Evolutionary conservation across 495 filamentous ascomycete species (phyloP), one percentile per base, ranked within the genome.

Genomic region (Evernia prunastri): DNA sequence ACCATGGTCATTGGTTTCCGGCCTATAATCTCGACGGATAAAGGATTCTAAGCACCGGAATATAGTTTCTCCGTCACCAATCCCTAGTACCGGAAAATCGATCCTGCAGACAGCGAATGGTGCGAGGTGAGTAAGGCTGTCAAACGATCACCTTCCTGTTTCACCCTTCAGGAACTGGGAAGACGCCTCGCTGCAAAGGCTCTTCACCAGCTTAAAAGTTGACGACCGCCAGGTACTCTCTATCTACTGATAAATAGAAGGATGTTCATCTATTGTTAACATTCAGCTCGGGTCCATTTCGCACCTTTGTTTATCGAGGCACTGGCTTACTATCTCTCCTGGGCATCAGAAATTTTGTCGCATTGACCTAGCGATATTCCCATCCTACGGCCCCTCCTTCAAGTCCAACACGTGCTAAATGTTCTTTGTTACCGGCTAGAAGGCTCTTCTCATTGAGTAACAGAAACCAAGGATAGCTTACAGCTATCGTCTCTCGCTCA

Each of bases 261-360:
- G 15, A 13, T 13, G 20, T 1, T 45, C 29, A 63, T 8, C 4
- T 7, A 10, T 25, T 35, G 7, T 31, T 13, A 11, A 13, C 18
- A 36, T n/a, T 12, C 29, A 23, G 42, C 18, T 15, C 20, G 27
- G 39, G 12, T n/a, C 9, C 33, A 4, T 2, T 29, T 59, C 29
- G 42, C 25, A 27, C 49, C 36, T 23, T n/a, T 33, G 29, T 27
- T 63, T 45, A 20, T 33, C 20, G 54, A 56, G 13, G 36, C 49
- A 27, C 60, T 42, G 51, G 36, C 49, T 35, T 43, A 39, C 51
- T 51, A 45, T 56, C n/a, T 43, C 36, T 53, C 11, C 27, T 53
- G 13, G 5, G 23, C 15, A 53, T 17, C 6, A 54, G 9, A 18
- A 35, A 1, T 33, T 37, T 54, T 17, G 29, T 11, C 29, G 12